Evolutionary conservation across 2,329 filamentous ascomycete species (phyloP).

Genomic region (Fusarium torulosum): DNA sequence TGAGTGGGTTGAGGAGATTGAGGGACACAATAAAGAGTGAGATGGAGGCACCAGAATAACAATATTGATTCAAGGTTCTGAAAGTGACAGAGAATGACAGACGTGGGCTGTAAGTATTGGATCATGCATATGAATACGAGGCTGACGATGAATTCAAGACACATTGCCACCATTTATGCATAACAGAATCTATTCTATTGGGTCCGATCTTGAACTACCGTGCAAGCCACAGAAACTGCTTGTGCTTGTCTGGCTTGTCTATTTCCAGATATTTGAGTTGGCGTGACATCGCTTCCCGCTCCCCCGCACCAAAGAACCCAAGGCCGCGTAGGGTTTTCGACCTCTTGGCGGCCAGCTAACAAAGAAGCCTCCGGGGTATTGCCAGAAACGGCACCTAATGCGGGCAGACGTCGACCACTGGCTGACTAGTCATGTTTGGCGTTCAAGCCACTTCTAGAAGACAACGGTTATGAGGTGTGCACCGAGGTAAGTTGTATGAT

Average conservation of each 20-base stretch:
- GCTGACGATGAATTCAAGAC: conserved; percentile 14
- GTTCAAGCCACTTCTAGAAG: conserved; percentile 18
- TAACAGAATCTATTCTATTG: conserved; percentile 18
- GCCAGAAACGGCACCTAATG: conserved; percentile 21
- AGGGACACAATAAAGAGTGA: conserved; percentile 10
- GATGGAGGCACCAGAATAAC: background rate
- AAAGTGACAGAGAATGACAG: background rate
- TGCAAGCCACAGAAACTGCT: conserved; percentile 14
- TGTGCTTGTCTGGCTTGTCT: background rate
- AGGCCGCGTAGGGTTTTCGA: conserved; percentile 20
- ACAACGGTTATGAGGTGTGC: background rate
- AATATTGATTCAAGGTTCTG: background rate
- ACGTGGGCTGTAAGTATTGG: conserved; percentile 15
- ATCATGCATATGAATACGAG: conserved; percentile 3
- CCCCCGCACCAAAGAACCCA: conserved; percentile 18
- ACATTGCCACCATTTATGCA: conserved; percentile 24
- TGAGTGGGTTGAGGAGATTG: conserved; percentile 34
- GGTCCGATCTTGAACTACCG: conserved; percentile 12
- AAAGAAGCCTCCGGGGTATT: conserved; percentile 14
- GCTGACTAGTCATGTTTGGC: conserved; percentile 12
- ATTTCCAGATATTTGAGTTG: conserved; percentile 2
- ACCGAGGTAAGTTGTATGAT: conserved; percentile 16
- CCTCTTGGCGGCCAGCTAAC: conserved; percentile 1
- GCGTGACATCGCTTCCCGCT: conserved; percentile 18
- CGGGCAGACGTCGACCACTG: conserved; percentile 29